phyloP scores from a whole-genome alignment of 2,329 filamentous ascomycete genomes.

The Colletotrichum endophyticum region DNA sequence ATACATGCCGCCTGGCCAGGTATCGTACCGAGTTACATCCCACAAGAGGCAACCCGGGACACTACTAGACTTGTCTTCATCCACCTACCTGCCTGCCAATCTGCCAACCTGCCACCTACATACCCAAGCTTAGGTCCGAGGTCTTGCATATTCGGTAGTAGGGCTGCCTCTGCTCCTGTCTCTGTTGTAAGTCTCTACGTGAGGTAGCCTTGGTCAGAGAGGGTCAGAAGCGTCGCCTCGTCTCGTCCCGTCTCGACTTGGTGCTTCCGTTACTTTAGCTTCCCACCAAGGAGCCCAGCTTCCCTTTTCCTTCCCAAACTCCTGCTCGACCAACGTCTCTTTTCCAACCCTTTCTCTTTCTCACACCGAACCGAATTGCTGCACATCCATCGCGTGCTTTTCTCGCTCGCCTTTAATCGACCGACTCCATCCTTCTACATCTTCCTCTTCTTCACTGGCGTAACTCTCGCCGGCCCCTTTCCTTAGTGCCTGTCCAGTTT shows the following conservation, averaged over 20 bases:
- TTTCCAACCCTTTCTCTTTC: not conserved
- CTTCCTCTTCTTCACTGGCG: not conserved
- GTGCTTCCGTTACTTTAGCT: not conserved
- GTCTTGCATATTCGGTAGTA: not conserved
- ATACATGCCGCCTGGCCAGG: not conserved
- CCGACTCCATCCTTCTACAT: not conserved
- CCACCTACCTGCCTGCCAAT: not conserved
- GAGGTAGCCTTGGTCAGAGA: not conserved
- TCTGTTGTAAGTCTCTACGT: not conserved
- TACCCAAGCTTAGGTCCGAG: not conserved
- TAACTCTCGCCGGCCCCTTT: not conserved
- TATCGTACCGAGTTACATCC: not conserved
- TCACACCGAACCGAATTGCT: not conserved
- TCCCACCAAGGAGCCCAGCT: not conserved
- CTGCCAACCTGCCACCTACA: not conserved
- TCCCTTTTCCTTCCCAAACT: not conserved
- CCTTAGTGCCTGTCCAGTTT: not conserved
- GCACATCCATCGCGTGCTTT: not conserved
- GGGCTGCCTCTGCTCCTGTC: not conserved
- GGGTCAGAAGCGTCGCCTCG: not conserved
- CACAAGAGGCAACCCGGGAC: not conserved
- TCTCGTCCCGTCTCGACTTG: not conserved
- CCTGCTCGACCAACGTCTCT: not conserved
- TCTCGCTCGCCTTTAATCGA: not conserved
- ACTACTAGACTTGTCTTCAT: not conserved